Percentiles rank a stretch among this genome's conserved stretches.
Conservation (phyloP, 1,284 basidiomycete genomes). For the Porodaedalea pini region DNA sequence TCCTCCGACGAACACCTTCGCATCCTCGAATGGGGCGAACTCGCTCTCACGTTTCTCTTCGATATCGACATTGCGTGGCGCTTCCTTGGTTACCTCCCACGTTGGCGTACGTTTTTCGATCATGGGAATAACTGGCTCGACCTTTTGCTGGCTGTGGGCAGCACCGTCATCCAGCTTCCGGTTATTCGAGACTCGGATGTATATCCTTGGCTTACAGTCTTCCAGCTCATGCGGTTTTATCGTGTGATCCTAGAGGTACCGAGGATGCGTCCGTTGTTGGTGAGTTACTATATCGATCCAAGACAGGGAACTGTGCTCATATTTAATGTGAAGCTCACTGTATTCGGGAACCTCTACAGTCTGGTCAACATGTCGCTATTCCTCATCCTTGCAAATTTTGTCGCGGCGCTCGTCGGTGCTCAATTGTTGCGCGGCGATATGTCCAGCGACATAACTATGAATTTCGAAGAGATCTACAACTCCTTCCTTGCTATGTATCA, state of each 20-base stretch:
- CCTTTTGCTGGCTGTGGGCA: conserved; percentile 74
- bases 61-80: conserved; percentile 87
- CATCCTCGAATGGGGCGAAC: conserved; percentile 65
- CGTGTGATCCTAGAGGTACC: conserved; percentile 89
- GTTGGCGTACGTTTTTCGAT: conserved; percentile 79
- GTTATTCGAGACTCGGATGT: conserved; percentile 59
- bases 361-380: conserved; percentile 93
- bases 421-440: conserved; percentile 83
- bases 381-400: conserved; percentile 84
- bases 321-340: conserved; percentile 55
- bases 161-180: conserved; percentile 86
- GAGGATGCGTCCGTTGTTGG: conserved; percentile 77
- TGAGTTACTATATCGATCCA: conserved; percentile 34
- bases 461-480: conserved; percentile 89
- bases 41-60: conserved; percentile 81
- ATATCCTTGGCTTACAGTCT: conserved; percentile 91
- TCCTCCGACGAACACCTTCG: conserved; percentile 44
- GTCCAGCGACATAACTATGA: conserved; percentile 52
- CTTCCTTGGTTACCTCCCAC: conserved; percentile 69
- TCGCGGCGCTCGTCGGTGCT: conserved; percentile 79
- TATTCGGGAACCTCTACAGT: conserved; percentile 92
- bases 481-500: conserved; percentile 86
- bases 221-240: conserved; percentile 90
- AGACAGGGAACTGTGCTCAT: conserved; percentile 16
- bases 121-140: conserved; percentile 77